A percentile compares a stretch with the other conserved stretches of the same genome.
phyloP scores from a whole-genome alignment of 2,329 filamentous ascomycete species.

The Paramyrothecium sp. region DNA sequence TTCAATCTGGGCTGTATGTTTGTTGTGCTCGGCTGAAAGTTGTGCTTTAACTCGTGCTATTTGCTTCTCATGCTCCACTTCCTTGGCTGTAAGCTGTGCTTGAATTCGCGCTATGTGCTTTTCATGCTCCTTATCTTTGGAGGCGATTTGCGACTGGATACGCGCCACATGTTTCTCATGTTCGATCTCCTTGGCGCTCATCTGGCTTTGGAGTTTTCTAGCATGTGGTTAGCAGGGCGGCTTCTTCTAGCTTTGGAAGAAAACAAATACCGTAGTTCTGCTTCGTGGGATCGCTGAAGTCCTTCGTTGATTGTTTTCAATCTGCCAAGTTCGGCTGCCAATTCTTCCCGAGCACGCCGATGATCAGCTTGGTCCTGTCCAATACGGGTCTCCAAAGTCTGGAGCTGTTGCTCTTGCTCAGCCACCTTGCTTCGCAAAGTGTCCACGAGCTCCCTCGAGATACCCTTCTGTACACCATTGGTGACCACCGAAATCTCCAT shows the following conservation, averaged over 20 bases:
- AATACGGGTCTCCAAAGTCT: conserved; percentile 52
- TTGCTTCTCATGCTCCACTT: conserved; percentile 23
- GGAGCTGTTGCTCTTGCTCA: conserved; percentile 60
- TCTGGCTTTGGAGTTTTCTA: conserved; percentile 31
- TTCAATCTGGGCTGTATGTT: conserved; percentile 4
- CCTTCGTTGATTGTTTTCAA: conserved; percentile 27
- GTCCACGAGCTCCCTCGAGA: conserved; percentile 92
- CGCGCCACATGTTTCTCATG: conserved; percentile 16
- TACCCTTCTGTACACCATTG: conserved; percentile 80
- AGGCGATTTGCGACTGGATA: conserved; percentile 11
- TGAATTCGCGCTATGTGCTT: conserved; percentile 24
- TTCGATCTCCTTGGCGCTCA: conserved; percentile 17
- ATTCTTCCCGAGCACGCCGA: conserved; percentile 61
- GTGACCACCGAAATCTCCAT: conserved; percentile 79
- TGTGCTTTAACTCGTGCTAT: conserved; percentile 18
- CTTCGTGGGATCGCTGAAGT: conserved; percentile 20
- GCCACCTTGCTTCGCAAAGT: conserved; percentile 74
- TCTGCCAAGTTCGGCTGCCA: conserved; percentile 18
- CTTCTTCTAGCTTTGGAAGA: too few relatives aligned
- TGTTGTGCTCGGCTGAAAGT: conserved; percentile 28
- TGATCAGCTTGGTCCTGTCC: conserved; percentile 75
- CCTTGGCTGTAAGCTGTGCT: conserved; percentile 24
- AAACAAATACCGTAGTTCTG: conserved; percentile 50
- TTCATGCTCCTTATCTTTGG: conserved; percentile 24
- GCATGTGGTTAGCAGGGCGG: conserved; percentile 10